Evolutionary conservation across 192 early-diverging fungal genomes (phyloP).

Genomic region (Martensiomyces pterosporus): DNA sequence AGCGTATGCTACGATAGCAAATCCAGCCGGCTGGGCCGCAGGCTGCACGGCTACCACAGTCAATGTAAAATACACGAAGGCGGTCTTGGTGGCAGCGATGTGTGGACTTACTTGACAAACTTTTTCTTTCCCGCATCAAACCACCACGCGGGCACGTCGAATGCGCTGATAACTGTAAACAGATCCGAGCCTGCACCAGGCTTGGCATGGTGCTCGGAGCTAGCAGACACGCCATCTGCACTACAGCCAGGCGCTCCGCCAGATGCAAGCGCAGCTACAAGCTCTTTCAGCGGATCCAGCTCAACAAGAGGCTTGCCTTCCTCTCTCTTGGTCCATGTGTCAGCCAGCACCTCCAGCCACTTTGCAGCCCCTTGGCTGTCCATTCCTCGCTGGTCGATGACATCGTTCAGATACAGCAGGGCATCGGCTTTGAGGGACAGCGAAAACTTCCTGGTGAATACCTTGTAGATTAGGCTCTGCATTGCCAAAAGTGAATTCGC

Average conservation of each 20-base stretch:
- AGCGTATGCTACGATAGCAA: no score
- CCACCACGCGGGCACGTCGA: constrained; percentile 64
- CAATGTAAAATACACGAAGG: no score
- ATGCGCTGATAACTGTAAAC: constrained; percentile 63
- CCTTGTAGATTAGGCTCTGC: constrained; percentile 58
- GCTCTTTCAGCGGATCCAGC: constrained; percentile 28
- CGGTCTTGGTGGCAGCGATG: no score
- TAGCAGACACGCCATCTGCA: no score
- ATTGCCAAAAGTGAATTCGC: no score
- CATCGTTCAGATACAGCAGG: constrained; percentile 55
- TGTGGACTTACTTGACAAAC: constrained; percentile 52
- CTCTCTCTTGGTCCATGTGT: constrained; percentile 67
- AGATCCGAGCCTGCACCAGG: no score
- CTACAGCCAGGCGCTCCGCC: no score
- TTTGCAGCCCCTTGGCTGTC: constrained; percentile 51
- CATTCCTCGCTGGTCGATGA: constrained; percentile 49
- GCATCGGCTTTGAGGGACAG: constrained; percentile 76
- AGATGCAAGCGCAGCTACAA: constrained; percentile 26
- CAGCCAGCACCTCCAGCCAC: constrained; percentile 66
- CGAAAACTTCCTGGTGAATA: constrained; percentile 76
- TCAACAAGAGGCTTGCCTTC: constrained; percentile 41
- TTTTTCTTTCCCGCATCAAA: constrained; percentile 63
- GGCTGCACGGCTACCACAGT: no score
- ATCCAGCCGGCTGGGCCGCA: no score
- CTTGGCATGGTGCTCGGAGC: no score